Base-by-base conservation (phyloP, 371 early-diverging fungal genomes). In the Dinochytrium kinnereticum region DNA sequence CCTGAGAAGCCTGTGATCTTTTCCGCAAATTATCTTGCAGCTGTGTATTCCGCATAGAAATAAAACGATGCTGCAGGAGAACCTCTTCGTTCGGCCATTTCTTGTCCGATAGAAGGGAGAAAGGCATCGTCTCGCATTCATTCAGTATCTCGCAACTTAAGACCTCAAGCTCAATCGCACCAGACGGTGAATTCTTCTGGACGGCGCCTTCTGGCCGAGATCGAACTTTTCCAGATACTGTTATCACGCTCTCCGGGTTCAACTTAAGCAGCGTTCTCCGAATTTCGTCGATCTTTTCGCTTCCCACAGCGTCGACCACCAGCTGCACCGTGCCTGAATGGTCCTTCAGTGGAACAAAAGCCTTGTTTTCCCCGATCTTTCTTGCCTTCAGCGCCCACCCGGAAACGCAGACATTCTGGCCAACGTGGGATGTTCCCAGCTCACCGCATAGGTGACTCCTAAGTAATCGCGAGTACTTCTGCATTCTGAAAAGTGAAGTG, bases 1-100 rank as follows among this genome's bases (percentile, higher is more conserved):
- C 82, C 71, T 87, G 89, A 30, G 90, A 87, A 10, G 88, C 88
- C 2, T 77, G n/a, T 1, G 93, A 90, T 31, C 94, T 85, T 39
- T 82, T 74, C 7, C 91, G 90, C 37, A 96, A 81, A 69, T 95
- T 94, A 34, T 80, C 75, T 71, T 95, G 95, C 17, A 96, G 84
- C 51, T 82, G 80, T 7, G 87, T 80, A 36, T 95, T 86, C n/a
- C 97, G 90, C 49, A 96, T 80, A 79, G 95, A 95, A 33, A 96
- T 73, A 68, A 92, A 91, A 21, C 97, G 87, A 75, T 94, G 85
- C 50, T 89, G 89, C 7, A 95, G 81, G 33, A 96, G 87, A 0
- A 89, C 80, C 69, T 94, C 95, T 77, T 96, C 95, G 74, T 88
- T 90, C 15, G 93, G 93, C 90, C 91, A 85, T 1, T 17, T 15